Conservation (phyloP, 371 early-diverging fungal genomes). For the Coemansia sp. region DNA sequence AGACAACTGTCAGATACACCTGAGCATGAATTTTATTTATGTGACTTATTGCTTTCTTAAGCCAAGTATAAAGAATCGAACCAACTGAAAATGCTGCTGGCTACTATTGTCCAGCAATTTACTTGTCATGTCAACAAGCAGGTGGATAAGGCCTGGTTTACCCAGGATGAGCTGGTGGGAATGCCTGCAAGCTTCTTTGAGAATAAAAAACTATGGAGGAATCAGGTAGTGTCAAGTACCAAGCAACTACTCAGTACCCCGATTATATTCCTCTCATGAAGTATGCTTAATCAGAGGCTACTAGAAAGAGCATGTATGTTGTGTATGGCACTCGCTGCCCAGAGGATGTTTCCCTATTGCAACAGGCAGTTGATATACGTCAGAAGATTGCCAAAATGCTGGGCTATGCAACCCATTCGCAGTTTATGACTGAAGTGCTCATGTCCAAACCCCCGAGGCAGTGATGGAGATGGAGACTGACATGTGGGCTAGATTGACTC, state of each 20-base stretch:
- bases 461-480: too few relatives aligned
- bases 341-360: not conserved
- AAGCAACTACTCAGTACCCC: conserved; percentile 69
- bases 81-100: too few relatives aligned
- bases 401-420: not conserved
- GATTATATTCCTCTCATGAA: conserved; percentile 55
- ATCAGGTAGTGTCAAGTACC: conserved; percentile 59
- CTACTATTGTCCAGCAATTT: too few relatives aligned
- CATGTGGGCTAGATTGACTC: conserved; percentile 48
- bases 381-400: not conserved
- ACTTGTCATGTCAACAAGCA: too few relatives aligned
- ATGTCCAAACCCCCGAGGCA: not conserved
- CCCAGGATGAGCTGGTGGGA: conserved; percentile 65
- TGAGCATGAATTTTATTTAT: too few relatives aligned
- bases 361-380: conserved; percentile 54
- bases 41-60: too few relatives aligned
- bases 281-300: conserved; percentile 36
- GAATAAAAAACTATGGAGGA: conserved; percentile 26
- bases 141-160: not conserved
- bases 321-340: not conserved
- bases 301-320: not conserved
- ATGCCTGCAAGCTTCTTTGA: conserved; percentile 66
- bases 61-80: too few relatives aligned
- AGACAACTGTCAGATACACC: too few relatives aligned
- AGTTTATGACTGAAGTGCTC: not conserved